phyloP scores from a whole-genome alignment of 2,329 filamentous ascomycete species.

The Paecilomyces fulvus region DNA sequence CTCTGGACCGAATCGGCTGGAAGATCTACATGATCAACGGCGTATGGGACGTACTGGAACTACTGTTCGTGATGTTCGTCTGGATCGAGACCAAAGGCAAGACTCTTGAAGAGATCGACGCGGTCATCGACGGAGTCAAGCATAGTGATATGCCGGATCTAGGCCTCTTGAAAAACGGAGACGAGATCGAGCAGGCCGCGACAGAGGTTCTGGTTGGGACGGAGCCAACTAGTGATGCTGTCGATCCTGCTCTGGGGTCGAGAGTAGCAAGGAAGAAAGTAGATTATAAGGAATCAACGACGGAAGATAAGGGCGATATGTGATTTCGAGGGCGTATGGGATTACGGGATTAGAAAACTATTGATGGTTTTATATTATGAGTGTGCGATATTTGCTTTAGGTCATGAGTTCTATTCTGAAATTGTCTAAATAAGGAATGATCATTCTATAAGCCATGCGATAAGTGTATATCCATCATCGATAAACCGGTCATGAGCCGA shows the following conservation, averaged over 20 bases:
- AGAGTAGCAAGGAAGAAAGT: neutral
- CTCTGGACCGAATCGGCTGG: constrained; percentile 36
- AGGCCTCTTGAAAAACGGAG: neutral
- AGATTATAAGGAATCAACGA: neutral
- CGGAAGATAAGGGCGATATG: neutral
- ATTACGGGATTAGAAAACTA: neutral
- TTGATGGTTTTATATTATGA: neutral
- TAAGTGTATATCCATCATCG: too few relatives aligned
- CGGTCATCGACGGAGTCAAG: neutral
- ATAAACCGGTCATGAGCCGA: too few relatives aligned
- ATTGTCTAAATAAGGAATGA: too few relatives aligned
- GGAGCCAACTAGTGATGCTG: neutral
- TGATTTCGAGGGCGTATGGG: neutral
- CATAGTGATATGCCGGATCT: neutral
- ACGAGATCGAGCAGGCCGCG: neutral
- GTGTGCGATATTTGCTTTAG: neutral
- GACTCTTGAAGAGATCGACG: neutral
- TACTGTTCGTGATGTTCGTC: neutral
- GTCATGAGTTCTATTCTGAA: too few relatives aligned
- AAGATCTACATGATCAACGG: constrained; percentile 43
- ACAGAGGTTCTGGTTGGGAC: neutral
- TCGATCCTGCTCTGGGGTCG: neutral
- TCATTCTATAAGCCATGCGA: too few relatives aligned
- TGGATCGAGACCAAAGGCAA: neutral
- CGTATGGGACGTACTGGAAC: constrained; percentile 30